Base-by-base conservation (phyloP, 306 rosid species). In the Notholithocarpus densiflorus region DNA sequence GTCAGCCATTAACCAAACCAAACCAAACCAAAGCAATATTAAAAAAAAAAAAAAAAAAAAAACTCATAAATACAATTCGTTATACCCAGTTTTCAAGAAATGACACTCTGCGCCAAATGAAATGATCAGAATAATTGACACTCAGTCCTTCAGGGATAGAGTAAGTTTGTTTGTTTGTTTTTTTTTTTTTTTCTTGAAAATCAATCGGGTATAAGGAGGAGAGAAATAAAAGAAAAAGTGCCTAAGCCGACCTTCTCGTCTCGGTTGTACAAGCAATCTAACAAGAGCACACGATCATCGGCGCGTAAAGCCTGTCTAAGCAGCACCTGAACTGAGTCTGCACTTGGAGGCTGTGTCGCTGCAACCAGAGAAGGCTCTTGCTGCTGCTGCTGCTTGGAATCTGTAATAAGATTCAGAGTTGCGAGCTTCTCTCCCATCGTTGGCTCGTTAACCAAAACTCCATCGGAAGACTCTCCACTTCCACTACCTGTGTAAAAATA, bases 361-460 rank as follows among this genome's bases (percentile, higher is more conserved):
- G 66, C 11, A 71, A 32, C 4, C 52, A 10, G 52, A 51, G 88
- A 80, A 72, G 86, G 53, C 78, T 85, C 92, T 71, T 11, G 14
- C 52, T 84, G 85, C 66, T 84, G 85, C 68, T 79, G 64, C 74
- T 77, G 17, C 51, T 40, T 66, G 37, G 79, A 75, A 74, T 65
- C 85, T 54, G 84, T 76, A 57, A 81, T 56, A 71, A 90, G 80
- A 86, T 81, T 84, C 71, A 91, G 88, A 86, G 73, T 81, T 7
- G 88, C 91, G 77, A 90, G 97, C 79, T 86, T 94, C 79, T 94
- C 97, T 73, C 96, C 97, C 93, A 92, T 91, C 74, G 94, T 92
- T 68, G 92, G 97, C 68, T 92, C 85, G 23, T 84, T 66, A n/a
- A 66, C 78, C 62, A 84, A 85, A 51, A 84, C 82, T 51, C 80